Base-by-base conservation (phyloP, 2,329 filamentous ascomycete species). In the Venturiaceae sp. region DNA sequence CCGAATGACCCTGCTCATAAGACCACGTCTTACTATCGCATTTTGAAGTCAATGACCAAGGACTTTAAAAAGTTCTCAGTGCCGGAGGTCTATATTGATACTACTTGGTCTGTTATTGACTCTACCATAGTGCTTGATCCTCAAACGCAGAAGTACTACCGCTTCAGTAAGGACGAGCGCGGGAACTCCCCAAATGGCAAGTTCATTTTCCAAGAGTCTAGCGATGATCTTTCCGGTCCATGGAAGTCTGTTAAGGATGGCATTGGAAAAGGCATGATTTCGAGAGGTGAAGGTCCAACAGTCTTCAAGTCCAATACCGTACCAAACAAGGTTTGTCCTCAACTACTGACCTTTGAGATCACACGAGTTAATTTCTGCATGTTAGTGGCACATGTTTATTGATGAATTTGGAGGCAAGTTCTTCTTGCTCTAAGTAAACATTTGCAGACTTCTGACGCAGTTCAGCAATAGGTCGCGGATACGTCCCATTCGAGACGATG, bases 361-460 rank as follows among this genome's bases (percentile, higher is more conserved):
- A 16, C 30, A 5, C n/a, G 21, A 28, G 19, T 7, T 52, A n/a
- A 28, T 41, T 58, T 30, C 19, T n/a, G 14, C 3, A 16, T 9
- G 19, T 9, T 32, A 58, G 55, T 58, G 55, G 55, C 44, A 58
- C n/a, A 30, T 58, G 26, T 53, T 58, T n/a, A 53, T 58, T 26
- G 55, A 58, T 13, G 55, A 58, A 32, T 58, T 58, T 36, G 55
- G 55, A 28, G 41, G n/a, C n/a, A n/a, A n/a, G n/a, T n/a, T n/a
- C n/a, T n/a, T n/a, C n/a, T n/a, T n/a, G n/a, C n/a, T n/a, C n/a
- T n/a, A n/a, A n/a, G n/a, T n/a, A n/a, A n/a, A n/a, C n/a, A n/a
- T n/a, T n/a, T n/a, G n/a, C n/a, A n/a, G n/a, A n/a, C n/a, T n/a
- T n/a, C n/a, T n/a, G n/a, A n/a, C n/a, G n/a, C n/a, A n/a, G n/a